Percentiles rank a stretch among this genome's conserved stretches.
Evolutionary conservation across 208 protist species (phyloP).

Genomic region (Leishmania turanica): DNA sequence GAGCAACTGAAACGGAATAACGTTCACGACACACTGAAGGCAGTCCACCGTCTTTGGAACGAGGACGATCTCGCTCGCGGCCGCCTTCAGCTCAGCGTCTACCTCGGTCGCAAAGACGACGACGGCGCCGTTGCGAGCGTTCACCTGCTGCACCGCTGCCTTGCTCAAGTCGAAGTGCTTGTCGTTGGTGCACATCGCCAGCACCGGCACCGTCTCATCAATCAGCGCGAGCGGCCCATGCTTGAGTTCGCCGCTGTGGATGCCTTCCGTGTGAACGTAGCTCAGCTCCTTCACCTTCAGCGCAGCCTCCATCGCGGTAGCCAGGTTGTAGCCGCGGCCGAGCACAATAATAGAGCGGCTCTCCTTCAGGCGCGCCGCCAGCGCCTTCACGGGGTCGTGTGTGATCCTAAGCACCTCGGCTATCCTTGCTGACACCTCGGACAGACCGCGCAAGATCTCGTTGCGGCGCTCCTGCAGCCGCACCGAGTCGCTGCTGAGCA

Average conservation of each 20-base stretch:
- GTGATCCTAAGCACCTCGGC: slow-evolving; percentile 59
- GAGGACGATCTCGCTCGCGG: slow-evolving; percentile 37
- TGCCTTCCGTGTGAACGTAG: slow-evolving; percentile 98
- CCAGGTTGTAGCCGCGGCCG: slow-evolving; percentile 93
- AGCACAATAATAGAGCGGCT: slow-evolving; percentile 79
- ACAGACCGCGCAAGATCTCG: slow-evolving; percentile 74
- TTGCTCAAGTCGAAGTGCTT: slow-evolving; percentile 75
- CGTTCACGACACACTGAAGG: slow-evolving; percentile 90
- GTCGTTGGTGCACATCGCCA: slow-evolving; percentile 90
- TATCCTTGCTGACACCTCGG: slow-evolving; percentile 59
- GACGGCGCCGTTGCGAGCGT: slow-evolving; percentile 80
- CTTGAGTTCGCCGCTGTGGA: slow-evolving; percentile 97
- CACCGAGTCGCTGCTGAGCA: slow-evolving; percentile 73
- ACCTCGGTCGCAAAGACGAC: slow-evolving; percentile 68
- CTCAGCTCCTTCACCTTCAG: slow-evolving; percentile 98
- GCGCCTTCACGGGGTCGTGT: slow-evolving; percentile 49
- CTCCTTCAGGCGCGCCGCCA: slow-evolving; percentile 72
- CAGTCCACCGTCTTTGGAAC: slow-evolving; percentile 91
- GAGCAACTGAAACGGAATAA: slow-evolving; percentile 97
- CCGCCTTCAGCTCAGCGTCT: slow-evolving; percentile 56
- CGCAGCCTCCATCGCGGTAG: slow-evolving; percentile 94
- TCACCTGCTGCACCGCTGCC: slow-evolving; percentile 90
- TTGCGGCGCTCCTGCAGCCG: slow-evolving; percentile 45
- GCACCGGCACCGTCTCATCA: slow-evolving; percentile 91
- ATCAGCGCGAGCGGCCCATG: slow-evolving; percentile 98